These are phyloP conservation scores for Discostella stelligeroides DNA, from an alignment of 108 stramenopile species.

Conservation along the genomic window DNA sequence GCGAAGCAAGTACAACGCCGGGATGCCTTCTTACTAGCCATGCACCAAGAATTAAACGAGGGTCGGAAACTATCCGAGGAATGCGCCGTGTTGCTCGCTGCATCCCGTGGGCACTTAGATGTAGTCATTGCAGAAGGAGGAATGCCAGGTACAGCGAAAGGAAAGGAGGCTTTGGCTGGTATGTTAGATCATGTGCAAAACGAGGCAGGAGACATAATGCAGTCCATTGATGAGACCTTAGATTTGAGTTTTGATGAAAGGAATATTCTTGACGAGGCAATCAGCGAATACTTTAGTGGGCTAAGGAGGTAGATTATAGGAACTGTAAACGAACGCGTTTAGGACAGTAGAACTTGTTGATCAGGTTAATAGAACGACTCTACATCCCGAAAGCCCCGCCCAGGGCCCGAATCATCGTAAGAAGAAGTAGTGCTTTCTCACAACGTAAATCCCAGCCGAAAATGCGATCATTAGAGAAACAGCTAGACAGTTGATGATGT, in stretches of 20 bases:
- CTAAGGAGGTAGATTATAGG: too few species aligned
- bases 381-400: too few species aligned
- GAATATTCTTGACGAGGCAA: slow-evolving; percentile 53
- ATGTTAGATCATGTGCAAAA: slow-evolving; percentile 61
- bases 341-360: not conserved
- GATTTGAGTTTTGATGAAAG: slow-evolving; percentile 60
- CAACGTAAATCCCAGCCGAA: slow-evolving; percentile 28
- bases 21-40: slow-evolving; percentile 77
- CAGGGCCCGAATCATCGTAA: slow-evolving; percentile 23
- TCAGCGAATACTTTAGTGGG: slow-evolving; percentile 54
- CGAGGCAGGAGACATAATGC: slow-evolving; percentile 46
- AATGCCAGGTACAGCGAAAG: slow-evolving; percentile 60
- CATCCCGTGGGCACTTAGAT: slow-evolving; percentile 73
- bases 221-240: slow-evolving; percentile 64
- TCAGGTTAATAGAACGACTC: too few species aligned
- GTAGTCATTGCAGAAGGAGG: slow-evolving; percentile 57
- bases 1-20: slow-evolving; percentile 60
- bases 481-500: slow-evolving; percentile 38
- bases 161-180: slow-evolving; percentile 52
- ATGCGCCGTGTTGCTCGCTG: slow-evolving; percentile 71
- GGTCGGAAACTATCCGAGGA: slow-evolving; percentile 71
- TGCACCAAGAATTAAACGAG: slow-evolving; percentile 72
- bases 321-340: too few species aligned
- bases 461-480: slow-evolving; percentile 27
- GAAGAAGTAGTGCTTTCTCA: slow-evolving; percentile 54